These are phyloP conservation scores for Mortierella sp. DNA, from an alignment of 371 early-diverging fungal genomes.

Conservation along the genomic window DNA sequence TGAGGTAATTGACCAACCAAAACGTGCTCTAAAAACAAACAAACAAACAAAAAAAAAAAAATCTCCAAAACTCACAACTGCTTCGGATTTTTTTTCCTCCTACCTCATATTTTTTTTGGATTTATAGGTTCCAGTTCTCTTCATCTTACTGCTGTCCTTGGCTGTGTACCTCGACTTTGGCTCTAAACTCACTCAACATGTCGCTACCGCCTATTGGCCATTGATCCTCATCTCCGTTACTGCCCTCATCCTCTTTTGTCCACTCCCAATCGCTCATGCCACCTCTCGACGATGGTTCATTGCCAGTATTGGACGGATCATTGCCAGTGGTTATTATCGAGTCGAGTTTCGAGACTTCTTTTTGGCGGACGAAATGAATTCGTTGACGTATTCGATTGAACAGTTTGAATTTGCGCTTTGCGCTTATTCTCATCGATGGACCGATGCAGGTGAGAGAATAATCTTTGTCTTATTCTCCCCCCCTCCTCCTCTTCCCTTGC, in stretches of 20 bases:
- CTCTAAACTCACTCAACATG: conserved; percentile 43
- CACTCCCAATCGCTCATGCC: conserved; percentile 38
- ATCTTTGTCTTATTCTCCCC: background rate
- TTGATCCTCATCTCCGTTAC: conserved; percentile 32
- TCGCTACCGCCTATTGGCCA: conserved; percentile 51
- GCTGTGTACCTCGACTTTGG: conserved; percentile 50
- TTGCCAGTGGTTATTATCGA: conserved; percentile 63
- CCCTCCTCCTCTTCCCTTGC: too few species aligned
- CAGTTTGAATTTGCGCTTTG: conserved; percentile 76
- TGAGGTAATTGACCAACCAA: conserved; percentile 55
- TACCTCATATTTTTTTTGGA: too few species aligned
- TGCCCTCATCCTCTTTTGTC: conserved; percentile 30
- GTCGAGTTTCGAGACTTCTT: conserved; percentile 90
- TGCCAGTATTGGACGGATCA: conserved; percentile 58
- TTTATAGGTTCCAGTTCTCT: conserved; percentile 37
- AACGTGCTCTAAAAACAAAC: too few species aligned
- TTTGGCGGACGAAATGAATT: conserved; percentile 84
- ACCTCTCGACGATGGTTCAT: conserved; percentile 48
- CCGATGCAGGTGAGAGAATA: conserved; percentile 56
- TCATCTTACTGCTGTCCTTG: conserved; percentile 35
- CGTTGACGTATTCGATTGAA: conserved; percentile 77
- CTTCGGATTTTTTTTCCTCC: background rate
- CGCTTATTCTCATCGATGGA: conserved; percentile 65
- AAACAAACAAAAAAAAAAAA: too few species aligned
- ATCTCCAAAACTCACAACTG: too few species aligned